Evolutionary conservation across 805 yeast species (phyloP).

Genomic region (Sugiyamaella qingdaonensis): DNA sequence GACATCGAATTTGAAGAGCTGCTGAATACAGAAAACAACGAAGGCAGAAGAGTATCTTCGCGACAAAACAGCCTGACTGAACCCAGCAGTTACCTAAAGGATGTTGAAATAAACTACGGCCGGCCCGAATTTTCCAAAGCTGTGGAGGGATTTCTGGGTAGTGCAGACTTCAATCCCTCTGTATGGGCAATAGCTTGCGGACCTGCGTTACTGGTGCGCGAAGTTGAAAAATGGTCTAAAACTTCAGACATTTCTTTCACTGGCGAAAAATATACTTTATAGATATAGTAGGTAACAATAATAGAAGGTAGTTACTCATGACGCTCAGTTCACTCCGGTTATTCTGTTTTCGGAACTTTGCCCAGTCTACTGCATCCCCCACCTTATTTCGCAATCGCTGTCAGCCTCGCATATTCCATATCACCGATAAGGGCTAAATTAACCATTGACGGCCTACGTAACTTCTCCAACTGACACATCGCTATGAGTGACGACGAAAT

Average conservation of each 20-base stretch:
- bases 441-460: too few species aligned
- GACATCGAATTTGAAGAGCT: constrained; percentile 22
- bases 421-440: neutral
- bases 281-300: neutral
- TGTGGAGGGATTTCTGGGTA: constrained; percentile 19
- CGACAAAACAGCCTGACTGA: neutral
- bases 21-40: constrained; percentile 11
- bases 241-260: constrained; percentile 50
- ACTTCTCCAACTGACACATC: neutral
- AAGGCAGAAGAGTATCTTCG: neutral
- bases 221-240: constrained; percentile 71
- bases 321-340: too few species aligned
- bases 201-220: constrained; percentile 67
- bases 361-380: too few species aligned
- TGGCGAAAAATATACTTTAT: constrained; percentile 23
- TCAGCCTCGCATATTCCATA: neutral
- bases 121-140: constrained; percentile 18
- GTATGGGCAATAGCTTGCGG: constrained; percentile 88
- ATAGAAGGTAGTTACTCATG: too few species aligned
- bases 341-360: too few species aligned
- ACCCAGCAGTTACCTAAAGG: neutral
- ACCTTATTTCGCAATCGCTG: too few species aligned
- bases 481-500: neutral
- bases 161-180: constrained; percentile 33
- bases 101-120: constrained; percentile 15